These are phyloP conservation scores for Boletus patriciae DNA, from an alignment of 768 basidiomycete genomes.

Conservation along the genomic window DNA sequence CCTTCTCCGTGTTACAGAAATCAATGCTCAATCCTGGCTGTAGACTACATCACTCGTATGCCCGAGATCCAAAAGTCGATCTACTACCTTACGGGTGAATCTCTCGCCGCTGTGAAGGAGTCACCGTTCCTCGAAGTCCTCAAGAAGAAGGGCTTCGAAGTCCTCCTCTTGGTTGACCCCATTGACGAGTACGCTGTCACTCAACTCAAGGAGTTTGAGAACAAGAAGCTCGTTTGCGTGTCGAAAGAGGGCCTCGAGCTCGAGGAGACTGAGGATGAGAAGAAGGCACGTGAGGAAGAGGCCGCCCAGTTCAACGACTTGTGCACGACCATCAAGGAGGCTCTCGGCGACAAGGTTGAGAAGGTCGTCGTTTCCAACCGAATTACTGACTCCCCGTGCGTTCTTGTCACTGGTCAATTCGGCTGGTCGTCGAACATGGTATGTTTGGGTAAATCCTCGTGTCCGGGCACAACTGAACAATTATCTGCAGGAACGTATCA, in stretches of 20 bases:
- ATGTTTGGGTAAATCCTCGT: conserved; percentile 18
- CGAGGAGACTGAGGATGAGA: conserved; percentile 98
- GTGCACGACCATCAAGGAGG: conserved; percentile 95
- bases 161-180: conserved; percentile 95
- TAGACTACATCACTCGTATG: conserved; percentile 99
- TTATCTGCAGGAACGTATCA: conserved; percentile 77
- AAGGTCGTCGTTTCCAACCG: conserved; percentile 98
- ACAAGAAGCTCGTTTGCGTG: conserved; percentile 95
- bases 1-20: neutral
- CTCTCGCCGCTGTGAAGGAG: conserved; percentile 83
- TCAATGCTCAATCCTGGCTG: neutral
- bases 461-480: conserved; percentile 1
- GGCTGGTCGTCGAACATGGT: conserved; percentile 99
- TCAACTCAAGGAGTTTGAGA: conserved; percentile 98
- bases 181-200: conserved; percentile 99
- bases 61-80: conserved; percentile 98
- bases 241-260: conserved; percentile 99
- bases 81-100: conserved; percentile 99
- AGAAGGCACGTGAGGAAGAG: conserved; percentile 85
- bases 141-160: conserved; percentile 99
- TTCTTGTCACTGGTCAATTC: conserved; percentile 97
- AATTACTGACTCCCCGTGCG: conserved; percentile 94
- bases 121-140: conserved; percentile 99
- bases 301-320: conserved; percentile 80
- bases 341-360: conserved; percentile 98